These are phyloP conservation scores for Saturnispora kantuleensis DNA, from an alignment of 805 yeast genomes.

Conservation along the genomic window DNA sequence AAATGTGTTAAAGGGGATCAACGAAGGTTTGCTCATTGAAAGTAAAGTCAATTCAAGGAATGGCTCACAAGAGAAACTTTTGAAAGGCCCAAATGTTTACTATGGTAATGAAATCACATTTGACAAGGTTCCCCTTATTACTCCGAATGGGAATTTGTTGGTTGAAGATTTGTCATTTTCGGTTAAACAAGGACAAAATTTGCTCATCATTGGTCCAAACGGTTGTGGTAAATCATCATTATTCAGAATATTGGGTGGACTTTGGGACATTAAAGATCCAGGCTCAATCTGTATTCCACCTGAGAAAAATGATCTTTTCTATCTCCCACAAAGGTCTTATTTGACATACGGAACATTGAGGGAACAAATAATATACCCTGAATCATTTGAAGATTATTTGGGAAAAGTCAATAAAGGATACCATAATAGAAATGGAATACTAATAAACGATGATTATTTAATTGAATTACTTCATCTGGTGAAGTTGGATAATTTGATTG, in stretches of 20 bases:
- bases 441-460: conserved; percentile 40
- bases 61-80: conserved; percentile 16
- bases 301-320: conserved; percentile 60
- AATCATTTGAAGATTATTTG: conserved; percentile 48
- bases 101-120: conserved; percentile 61
- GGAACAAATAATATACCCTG: conserved; percentile 87
- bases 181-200: conserved; percentile 71
- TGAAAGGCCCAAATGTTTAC: conserved; percentile 26
- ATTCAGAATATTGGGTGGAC: conserved; percentile 82
- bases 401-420: conserved; percentile 27
- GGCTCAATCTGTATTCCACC: conserved; percentile 56
- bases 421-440: conserved; percentile 8
- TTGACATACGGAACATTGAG: conserved; percentile 69
- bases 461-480: conserved; percentile 44
- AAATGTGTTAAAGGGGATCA: conserved; percentile 46
- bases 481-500: conserved; percentile 48
- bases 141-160: conserved; percentile 74
- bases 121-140: conserved; percentile 65
- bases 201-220: conserved; percentile 88
- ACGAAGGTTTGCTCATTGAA: conserved; percentile 9
- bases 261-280: conserved; percentile 70
- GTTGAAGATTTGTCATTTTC: conserved; percentile 59
- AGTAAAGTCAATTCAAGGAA: background rate
- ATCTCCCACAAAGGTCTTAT: conserved; percentile 88
- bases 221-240: conserved; percentile 94